Evolutionary conservation across 2,329 filamentous ascomycete genomes (phyloP).

Genomic region (Sclerotiophoma versabilis): DNA sequence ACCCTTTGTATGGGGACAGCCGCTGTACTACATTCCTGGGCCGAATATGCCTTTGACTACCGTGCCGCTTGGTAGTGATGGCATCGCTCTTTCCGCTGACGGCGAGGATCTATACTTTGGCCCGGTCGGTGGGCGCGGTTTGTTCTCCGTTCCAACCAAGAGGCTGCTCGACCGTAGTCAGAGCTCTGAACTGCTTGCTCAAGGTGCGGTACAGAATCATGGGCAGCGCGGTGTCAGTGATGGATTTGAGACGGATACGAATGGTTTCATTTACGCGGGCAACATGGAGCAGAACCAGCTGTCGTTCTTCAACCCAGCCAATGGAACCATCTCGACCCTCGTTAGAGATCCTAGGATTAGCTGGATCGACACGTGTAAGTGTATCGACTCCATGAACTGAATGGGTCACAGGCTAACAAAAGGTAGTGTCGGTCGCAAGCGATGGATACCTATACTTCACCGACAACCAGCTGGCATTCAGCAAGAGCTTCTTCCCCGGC

Average conservation of each 20-base stretch:
- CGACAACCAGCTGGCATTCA: slow-evolving; percentile 57
- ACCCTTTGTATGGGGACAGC: slow-evolving; percentile 58
- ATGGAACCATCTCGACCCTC: slow-evolving; percentile 53
- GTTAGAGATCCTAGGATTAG: slow-evolving; percentile 57
- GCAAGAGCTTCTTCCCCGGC: slow-evolving; percentile 49
- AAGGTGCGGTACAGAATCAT: slow-evolving; percentile 52
- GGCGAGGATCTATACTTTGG: slow-evolving; percentile 58
- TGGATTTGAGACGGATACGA: slow-evolving; percentile 61
- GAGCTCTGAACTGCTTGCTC: slow-evolving; percentile 54
- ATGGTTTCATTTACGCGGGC: slow-evolving; percentile 58
- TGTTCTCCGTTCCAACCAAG: slow-evolving; percentile 57
- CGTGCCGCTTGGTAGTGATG: slow-evolving; percentile 57
- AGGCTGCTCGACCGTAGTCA: slow-evolving; percentile 50
- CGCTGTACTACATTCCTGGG: slow-evolving; percentile 53
- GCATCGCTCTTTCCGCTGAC: slow-evolving; percentile 59
- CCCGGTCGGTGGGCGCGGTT: slow-evolving; percentile 52
- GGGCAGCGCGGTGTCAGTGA: slow-evolving; percentile 60
- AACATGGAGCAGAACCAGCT: slow-evolving; percentile 56
- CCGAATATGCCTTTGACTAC: slow-evolving; percentile 48
- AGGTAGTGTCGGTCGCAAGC: slow-evolving; percentile 46
- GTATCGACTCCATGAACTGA: not conserved
- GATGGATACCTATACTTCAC: slow-evolving; percentile 63
- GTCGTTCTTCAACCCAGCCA: slow-evolving; percentile 54
- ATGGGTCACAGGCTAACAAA: not conserved
- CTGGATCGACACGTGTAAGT: slow-evolving; percentile 58